Base-by-base conservation (phyloP, 2,329 filamentous ascomycete species). In the Sclerotinia minor region DNA sequence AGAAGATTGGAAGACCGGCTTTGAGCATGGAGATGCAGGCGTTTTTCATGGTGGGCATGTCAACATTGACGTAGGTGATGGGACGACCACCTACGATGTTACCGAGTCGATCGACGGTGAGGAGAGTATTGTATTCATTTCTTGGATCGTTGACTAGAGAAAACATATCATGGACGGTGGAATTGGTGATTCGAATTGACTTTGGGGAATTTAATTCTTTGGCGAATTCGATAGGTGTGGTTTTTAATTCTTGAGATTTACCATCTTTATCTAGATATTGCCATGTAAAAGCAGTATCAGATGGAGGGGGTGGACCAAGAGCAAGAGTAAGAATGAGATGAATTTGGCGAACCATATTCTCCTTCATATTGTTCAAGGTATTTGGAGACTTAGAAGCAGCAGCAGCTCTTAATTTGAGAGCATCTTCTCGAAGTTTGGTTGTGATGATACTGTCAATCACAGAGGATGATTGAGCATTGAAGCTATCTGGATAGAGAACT, bases 111-210 rank as follows among this genome's bases (percentile, higher is more conserved):
- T 89, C 84, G 8, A 96, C 92, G 3, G 89, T 92, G 70, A 96
- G 81, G 6, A 92, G 86, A 1, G 85, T 85, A 71, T 89, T 84
- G 70, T 90, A 90, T 45, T 87, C 82, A 78, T 96, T 91, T 13
- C 93, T 86, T 6, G 93, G 93, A 77, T 96, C 93, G 76, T 96
- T 89, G 60, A 96, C 91, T 1, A 97, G 84, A 45, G 90, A 94
- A 73, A 96, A 89, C 79, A 94, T 88, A 69, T 83, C 79, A 72
- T 87, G 83, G 59, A 95, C 86, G 63, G 87, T 83, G 3, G 84
- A 83, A 29, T 83, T 83, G 7, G 84, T 86, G 8, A 89, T 80
- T 53, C 86, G 84, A 65, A 90, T 80, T 2, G 80, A 80, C 35
- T 83, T 82, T n/a, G 81, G 78, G 57, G 85, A 85, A 64, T 85